Evolutionary conservation across 129 eudicot species (phyloP), one percentile per base, ranked within the genome.

Genomic region (Flaveria brownii): DNA sequence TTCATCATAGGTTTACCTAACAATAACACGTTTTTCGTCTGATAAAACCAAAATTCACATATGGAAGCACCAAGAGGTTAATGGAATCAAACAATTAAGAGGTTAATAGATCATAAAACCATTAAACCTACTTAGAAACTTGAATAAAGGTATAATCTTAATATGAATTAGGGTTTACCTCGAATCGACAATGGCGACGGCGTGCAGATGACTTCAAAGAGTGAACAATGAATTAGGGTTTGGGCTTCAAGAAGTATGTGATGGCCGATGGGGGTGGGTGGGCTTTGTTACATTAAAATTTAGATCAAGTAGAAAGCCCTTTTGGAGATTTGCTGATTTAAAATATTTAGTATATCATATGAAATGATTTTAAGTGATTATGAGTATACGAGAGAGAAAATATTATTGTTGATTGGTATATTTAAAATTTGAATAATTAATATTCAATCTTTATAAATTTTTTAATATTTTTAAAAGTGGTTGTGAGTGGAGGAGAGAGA

Each of bases 211-310:
- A 47, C 26, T 22, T 3, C 70, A 47, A 23, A 60, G 55, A 18
- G 41, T 46, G 71, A 71, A 70, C 15, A 11, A 18, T 17, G 52
- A 70, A 60, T 78, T 78, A 78, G 77, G 82, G 77, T 78, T 78
- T 70, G 71, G 82, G 82, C 67, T 76, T 33, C 47, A 63, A 75
- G 47, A 60, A 17, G 66, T 23, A 72, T 13, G 55, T 12, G 65
- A 20, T n/a, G 4, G 57, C 49, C 49, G 49, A 49, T 49, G 17
- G 66, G 2, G 54, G 4, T 2, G 23, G 16, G 16, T 54, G 54
- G 54, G 66, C 42, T 42, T 45, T 77, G 10, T 54, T 72, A 72
- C 54, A 47, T 47, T 47, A 11, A 5, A 47, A 11, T 11, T 12
- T 47, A 12, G 54, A 3, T 33, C 5, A 30, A 30, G 39, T 30